Conservation (phyloP, 805 yeast species). For the Lipomyces sp. region DNA sequence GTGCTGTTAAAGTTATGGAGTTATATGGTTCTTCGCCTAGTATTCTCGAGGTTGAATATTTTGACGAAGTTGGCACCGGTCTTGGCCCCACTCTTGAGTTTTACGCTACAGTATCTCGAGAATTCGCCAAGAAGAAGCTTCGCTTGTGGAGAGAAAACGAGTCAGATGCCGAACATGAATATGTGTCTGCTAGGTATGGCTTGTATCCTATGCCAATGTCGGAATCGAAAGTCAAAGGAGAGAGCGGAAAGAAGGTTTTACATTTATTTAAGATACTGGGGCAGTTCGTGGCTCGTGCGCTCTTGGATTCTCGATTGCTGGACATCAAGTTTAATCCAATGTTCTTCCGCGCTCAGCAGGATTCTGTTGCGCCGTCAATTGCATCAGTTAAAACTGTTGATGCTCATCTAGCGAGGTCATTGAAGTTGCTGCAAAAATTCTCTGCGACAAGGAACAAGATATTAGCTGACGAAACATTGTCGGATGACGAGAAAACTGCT, state of each 20-base stretch:
- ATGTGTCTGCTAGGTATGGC: conserved; percentile 55
- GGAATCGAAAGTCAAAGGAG: conserved; percentile 40
- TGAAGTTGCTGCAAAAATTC: conserved; percentile 56
- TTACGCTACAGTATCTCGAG: conserved; percentile 78
- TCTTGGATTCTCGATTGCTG: conserved; percentile 83
- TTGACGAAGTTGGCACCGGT: conserved; percentile 94
- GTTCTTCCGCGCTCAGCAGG: conserved; percentile 59
- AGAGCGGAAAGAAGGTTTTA: conserved; percentile 51
- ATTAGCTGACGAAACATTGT: conserved; percentile 25
- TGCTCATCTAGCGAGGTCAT: conserved; percentile 59
- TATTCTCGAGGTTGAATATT: conserved; percentile 81
- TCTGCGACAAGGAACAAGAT: conserved; percentile 42
- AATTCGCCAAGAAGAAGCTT: conserved; percentile 62
- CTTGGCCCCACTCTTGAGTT: conserved; percentile 95
- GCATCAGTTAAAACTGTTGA: conserved; percentile 59
- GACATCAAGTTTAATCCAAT: conserved; percentile 77
- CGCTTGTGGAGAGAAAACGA: conserved; percentile 68
- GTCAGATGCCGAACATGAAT: conserved; percentile 41
- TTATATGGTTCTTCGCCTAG: conserved; percentile 80
- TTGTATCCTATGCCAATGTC: conserved; percentile 73
- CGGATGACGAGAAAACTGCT: conserved; percentile 20
- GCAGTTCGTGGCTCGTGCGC: conserved; percentile 80
- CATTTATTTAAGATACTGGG: conserved; percentile 72
- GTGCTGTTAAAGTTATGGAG: conserved; percentile 78
- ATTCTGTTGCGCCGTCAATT: conserved; percentile 42